These are phyloP conservation scores for Trebouxia sp. DNA, from an alignment of 139 green algal species.

Conservation along the genomic window DNA sequence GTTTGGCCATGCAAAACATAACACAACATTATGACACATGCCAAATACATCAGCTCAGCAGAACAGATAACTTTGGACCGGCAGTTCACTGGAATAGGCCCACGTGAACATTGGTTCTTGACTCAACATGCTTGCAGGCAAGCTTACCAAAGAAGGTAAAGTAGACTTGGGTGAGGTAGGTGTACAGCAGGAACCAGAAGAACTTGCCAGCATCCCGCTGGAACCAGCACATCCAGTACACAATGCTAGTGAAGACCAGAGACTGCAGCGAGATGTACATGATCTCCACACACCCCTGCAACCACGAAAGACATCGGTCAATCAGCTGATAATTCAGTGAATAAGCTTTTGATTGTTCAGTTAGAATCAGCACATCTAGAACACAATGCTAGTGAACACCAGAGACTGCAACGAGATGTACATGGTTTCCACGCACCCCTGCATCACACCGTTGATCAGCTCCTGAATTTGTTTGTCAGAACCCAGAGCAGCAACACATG, in stretches of 20 bases:
- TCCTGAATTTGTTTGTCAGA: too few relatives aligned
- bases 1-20: too few relatives aligned
- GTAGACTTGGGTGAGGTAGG: conserved; percentile 56
- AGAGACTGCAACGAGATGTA: conserved; percentile 25
- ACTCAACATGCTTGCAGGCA: background rate
- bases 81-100: too few relatives aligned
- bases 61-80: too few relatives aligned
- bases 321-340: too few relatives aligned
- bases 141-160: conserved; percentile 61
- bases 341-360: too few relatives aligned
- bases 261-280: conserved; percentile 29
- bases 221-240: conserved; percentile 49
- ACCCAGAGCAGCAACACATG: too few relatives aligned
- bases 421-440: conserved; percentile 16
- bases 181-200: conserved; percentile 66
- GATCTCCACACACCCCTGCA: conserved; percentile 16
- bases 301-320: too few relatives aligned
- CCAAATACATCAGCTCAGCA: background rate
- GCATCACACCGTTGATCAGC: too few relatives aligned
- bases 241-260: conserved; percentile 47
- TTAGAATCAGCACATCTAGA: conserved; percentile 38
- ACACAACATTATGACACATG: too few relatives aligned
- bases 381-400: conserved; percentile 55
- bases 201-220: conserved; percentile 49
- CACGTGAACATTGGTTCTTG: too few relatives aligned